Evolutionary conservation across 2,329 filamentous ascomycete species (phyloP), one percentile per base, ranked within the genome.

Genomic region (Diplodia corticola): DNA sequence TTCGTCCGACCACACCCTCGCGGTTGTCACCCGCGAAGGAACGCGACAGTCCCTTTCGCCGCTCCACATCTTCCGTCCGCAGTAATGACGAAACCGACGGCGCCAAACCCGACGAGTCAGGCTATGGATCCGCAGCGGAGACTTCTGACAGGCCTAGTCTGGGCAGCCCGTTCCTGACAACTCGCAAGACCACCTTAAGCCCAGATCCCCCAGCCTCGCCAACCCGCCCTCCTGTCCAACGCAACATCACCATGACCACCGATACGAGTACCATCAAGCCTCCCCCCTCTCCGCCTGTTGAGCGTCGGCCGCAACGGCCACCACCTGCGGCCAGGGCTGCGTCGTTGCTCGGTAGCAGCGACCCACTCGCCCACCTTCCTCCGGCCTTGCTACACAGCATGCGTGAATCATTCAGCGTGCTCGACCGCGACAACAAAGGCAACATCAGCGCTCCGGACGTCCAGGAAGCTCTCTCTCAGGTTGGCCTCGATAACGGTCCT

Each of bases 381-480:
- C 88, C 92, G 2, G 84, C 91, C 3, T 92, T 97, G 72, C 88
- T 97, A 40, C 88, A 93, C 73, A 91, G 92, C 72, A 86, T 99
- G 79, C 88, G 95, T 68, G 94, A 98, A 75, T 92, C 91, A 0
- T 99, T 98, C 78, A 92, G 96, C 77, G 93, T 97, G 67, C 84
- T 99, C 54, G 95, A 98, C 77, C 86, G 92, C 68, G 90, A 95
- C 78, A 93, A 92, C 73, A 92, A 95, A 73, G 93, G 94, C 20
- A 82, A 86, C 60, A 89, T 99, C 68, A 91, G 89, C 70, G 85
- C 90, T 67, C 90, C 94, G 24, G 92, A 96, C 75, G 88, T 99
- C 5, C 88, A 88, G 17, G 91, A 96, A 72, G 96, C 97, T 86
- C 85, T 99, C 35, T 87, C 86, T 67, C 93, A 96, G 73, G 84